Conservation (phyloP, 768 basidiomycete species). For the Naganishia antarctica region DNA sequence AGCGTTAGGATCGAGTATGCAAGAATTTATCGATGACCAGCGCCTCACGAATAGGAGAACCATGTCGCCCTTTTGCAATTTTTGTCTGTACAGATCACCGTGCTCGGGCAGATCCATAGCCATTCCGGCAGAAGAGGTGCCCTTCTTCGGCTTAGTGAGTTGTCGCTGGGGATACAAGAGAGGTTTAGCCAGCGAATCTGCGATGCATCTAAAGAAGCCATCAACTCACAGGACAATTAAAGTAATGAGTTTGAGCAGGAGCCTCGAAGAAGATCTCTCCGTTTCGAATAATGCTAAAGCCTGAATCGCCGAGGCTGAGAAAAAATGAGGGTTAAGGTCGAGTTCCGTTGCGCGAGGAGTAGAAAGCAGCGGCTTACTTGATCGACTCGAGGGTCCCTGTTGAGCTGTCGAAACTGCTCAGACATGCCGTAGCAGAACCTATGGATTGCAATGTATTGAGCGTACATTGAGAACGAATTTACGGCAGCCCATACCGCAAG, state of each 20-base stretch:
- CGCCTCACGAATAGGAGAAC: constrained; percentile 46
- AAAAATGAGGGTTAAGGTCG: neutral
- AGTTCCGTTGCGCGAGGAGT: constrained; percentile 22
- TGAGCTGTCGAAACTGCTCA: constrained; percentile 30
- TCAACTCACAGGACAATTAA: constrained; percentile 45
- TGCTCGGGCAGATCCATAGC: constrained; percentile 39
- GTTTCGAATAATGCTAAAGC: constrained; percentile 43
- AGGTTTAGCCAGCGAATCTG: neutral
- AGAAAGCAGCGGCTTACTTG: too few relatives aligned
- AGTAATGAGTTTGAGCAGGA: constrained; percentile 44
- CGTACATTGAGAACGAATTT: neutral
- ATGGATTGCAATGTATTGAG: neutral
- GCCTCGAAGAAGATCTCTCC: constrained; percentile 36
- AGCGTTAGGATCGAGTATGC: too few relatives aligned
- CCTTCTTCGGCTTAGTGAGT: constrained; percentile 28
- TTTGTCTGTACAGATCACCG: constrained; percentile 36
- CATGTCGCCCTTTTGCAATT: constrained; percentile 42
- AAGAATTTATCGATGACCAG: too few relatives aligned
- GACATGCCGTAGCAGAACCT: constrained; percentile 33
- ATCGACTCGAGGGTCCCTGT: constrained; percentile 50
- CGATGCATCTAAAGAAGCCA: neutral
- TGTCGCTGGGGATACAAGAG: constrained; percentile 28
- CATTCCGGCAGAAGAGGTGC: constrained; percentile 23
- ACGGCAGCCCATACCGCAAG: constrained; percentile 37
- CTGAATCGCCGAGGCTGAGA: constrained; percentile 48